These are phyloP conservation scores for Moricandia moricandioides DNA, from an alignment of 345 rosid species.

Conservation along the genomic window DNA sequence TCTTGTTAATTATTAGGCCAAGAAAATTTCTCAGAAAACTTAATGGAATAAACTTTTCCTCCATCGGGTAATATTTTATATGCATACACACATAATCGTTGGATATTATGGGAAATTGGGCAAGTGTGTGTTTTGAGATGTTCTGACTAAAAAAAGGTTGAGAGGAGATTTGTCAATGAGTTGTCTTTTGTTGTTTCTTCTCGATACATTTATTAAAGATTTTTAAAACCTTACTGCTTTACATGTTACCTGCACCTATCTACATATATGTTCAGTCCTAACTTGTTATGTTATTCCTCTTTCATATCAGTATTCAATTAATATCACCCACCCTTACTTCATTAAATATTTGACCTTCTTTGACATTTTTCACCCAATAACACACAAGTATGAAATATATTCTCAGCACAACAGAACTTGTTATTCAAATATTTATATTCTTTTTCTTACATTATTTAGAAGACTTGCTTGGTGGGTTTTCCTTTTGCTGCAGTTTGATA, in stretches of 20 bases:
- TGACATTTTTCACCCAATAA: neutral
- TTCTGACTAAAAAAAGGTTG: constrained; percentile 38
- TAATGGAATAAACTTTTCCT: neutral
- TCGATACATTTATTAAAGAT: constrained; percentile 26
- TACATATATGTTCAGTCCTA: constrained; percentile 34
- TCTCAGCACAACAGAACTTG: neutral
- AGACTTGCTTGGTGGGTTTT: constrained; percentile 1
- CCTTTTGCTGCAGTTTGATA: constrained; percentile 17
- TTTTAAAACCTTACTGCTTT: constrained; percentile 26
- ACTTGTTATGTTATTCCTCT: constrained; percentile 32
- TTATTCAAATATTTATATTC: neutral
- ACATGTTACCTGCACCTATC: constrained; percentile 41
- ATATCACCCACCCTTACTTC: neutral
- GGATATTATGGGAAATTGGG: constrained; percentile 21
- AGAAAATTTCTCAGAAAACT: neutral
- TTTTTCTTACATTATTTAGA: neutral
- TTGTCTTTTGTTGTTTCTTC: constrained; percentile 39
- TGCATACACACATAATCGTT: neutral
- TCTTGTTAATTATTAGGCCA: constrained; percentile 17
- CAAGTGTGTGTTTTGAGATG: constrained; percentile 35
- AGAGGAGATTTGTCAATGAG: constrained; percentile 38
- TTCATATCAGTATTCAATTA: constrained; percentile 15
- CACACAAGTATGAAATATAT: neutral
- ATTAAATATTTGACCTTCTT: neutral
- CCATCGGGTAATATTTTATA: neutral